These are phyloP conservation scores for Hippophae gyantsensis DNA, from an alignment of 306 rosid genomes.

Conservation along the genomic window DNA sequence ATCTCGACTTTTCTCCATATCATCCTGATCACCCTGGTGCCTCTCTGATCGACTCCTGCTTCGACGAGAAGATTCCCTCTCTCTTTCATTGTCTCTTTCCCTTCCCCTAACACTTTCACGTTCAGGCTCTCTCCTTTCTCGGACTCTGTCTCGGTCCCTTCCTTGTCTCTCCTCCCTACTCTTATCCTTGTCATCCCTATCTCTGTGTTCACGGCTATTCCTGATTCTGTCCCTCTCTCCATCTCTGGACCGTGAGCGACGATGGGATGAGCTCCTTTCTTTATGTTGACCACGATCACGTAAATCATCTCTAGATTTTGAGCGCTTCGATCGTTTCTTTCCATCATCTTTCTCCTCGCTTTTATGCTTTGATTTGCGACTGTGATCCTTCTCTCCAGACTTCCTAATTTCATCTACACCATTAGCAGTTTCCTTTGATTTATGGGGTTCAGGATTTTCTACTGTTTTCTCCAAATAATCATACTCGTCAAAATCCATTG, in stretches of 20 bases:
- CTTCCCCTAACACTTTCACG: slow-evolving; percentile 19
- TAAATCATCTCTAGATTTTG: slow-evolving; percentile 39
- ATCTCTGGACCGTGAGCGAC: slow-evolving; percentile 47
- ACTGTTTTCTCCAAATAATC: slow-evolving; percentile 86
- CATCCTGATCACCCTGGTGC: slow-evolving; percentile 48
- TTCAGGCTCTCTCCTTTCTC: slow-evolving; percentile 38
- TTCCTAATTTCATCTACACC: slow-evolving; percentile 37
- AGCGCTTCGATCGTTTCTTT: slow-evolving; percentile 39
- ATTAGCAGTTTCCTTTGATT: slow-evolving; percentile 30
- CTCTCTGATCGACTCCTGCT: slow-evolving; percentile 65
- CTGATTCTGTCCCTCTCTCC: slow-evolving; percentile 44
- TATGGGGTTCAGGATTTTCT: slow-evolving; percentile 45
- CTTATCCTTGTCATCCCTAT: slow-evolving; percentile 37
- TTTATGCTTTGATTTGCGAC: slow-evolving; percentile 53
- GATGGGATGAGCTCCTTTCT: slow-evolving; percentile 48
- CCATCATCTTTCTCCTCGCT: slow-evolving; percentile 24
- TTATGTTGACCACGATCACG: slow-evolving; percentile 36
- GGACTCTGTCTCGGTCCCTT: slow-evolving; percentile 34
- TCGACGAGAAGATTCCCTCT: slow-evolving; percentile 45
- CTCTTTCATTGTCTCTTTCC: slow-evolving; percentile 27
- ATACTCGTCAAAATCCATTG: slow-evolving; percentile 87
- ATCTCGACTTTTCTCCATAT: slow-evolving; percentile 53
- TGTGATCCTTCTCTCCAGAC: slow-evolving; percentile 43
- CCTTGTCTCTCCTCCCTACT: slow-evolving; percentile 31
- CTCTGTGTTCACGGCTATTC: slow-evolving; percentile 39